Evolutionary conservation across 2,329 filamentous ascomycete species (phyloP).

Genomic region (Aureobasidium musti): DNA sequence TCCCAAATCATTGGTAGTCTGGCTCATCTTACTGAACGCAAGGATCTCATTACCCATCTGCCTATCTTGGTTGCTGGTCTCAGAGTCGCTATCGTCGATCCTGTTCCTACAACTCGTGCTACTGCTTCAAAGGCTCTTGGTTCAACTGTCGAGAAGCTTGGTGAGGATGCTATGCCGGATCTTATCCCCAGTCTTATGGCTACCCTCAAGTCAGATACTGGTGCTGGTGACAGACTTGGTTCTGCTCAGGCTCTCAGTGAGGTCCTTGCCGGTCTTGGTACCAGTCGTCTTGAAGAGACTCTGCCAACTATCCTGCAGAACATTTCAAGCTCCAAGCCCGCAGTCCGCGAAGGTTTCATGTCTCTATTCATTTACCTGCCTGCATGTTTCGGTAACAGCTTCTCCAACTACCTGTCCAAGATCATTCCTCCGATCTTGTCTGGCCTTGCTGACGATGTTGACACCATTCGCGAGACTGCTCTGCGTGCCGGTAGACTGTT

Average conservation of each 20-base stretch:
- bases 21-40: slow-evolving; percentile 93
- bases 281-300: slow-evolving; percentile 88
- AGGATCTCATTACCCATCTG: slow-evolving; percentile 86
- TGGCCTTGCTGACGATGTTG: slow-evolving; percentile 91
- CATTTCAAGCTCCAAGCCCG: slow-evolving; percentile 83
- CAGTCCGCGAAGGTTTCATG: slow-evolving; percentile 98
- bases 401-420: slow-evolving; percentile 89
- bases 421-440: slow-evolving; percentile 95
- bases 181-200: slow-evolving; percentile 97
- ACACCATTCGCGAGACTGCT: slow-evolving; percentile 96
- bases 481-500: slow-evolving; percentile 88
- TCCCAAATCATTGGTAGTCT: slow-evolving; percentile 97
- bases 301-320: slow-evolving; percentile 96
- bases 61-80: slow-evolving; percentile 90
- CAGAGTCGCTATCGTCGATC: slow-evolving; percentile 86
- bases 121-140: slow-evolving; percentile 95
- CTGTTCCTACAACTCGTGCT: slow-evolving; percentile 92
- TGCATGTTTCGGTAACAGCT: slow-evolving; percentile 98
- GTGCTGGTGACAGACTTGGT: slow-evolving; percentile 91
- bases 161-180: slow-evolving; percentile 93
- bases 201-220: slow-evolving; percentile 94
- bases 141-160: slow-evolving; percentile 96
- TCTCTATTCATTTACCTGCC: slow-evolving; percentile 98
- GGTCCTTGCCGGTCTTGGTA: slow-evolving; percentile 92
- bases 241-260: slow-evolving; percentile 96